Evolutionary conservation across 192 early-diverging fungal genomes (phyloP).

Genomic region (Jimgerdemannia flammicorona): DNA sequence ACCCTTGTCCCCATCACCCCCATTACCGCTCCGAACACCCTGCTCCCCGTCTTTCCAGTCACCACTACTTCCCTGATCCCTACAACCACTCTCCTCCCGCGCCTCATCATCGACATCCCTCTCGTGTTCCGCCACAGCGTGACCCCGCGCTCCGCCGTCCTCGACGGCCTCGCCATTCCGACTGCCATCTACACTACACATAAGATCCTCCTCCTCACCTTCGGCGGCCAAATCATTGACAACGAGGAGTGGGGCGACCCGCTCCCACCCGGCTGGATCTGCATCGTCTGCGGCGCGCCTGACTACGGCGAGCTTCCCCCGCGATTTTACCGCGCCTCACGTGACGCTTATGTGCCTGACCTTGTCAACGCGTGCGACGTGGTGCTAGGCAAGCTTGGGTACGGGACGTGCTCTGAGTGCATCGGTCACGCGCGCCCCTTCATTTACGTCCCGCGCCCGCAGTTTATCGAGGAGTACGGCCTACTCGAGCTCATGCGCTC

Average conservation of each 20-base stretch:
- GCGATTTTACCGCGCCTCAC: conserved; percentile 45
- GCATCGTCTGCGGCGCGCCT: conserved; percentile 53
- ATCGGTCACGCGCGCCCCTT: conserved; percentile 53
- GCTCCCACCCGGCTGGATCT: conserved; percentile 52
- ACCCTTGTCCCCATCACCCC: conserved; percentile 19
- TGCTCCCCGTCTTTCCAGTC: neutral
- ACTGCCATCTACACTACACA: conserved; percentile 36
- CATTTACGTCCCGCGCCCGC: conserved; percentile 56
- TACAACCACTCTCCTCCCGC: conserved; percentile 8
- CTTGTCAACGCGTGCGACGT: conserved; percentile 55
- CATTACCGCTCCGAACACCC: neutral
- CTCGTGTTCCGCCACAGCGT: conserved; percentile 49
- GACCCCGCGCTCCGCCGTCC: conserved; percentile 37
- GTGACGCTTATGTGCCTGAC: conserved; percentile 58
- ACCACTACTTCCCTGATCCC: neutral
- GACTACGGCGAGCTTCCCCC: conserved; percentile 38
- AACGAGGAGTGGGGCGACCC: conserved; percentile 44
- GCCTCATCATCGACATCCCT: conserved; percentile 51
- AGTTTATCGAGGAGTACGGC: conserved; percentile 58
- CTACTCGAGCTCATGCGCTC: conserved; percentile 49
- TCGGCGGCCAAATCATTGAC: conserved; percentile 49
- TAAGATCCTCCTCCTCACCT: conserved; percentile 47
- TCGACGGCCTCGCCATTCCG: conserved; percentile 40
- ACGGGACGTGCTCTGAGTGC: conserved; percentile 62
- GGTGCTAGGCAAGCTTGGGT: conserved; percentile 60